Conservation (phyloP, 1,139 yeast genomes). For the Arxiozyma slooffiae region DNA sequence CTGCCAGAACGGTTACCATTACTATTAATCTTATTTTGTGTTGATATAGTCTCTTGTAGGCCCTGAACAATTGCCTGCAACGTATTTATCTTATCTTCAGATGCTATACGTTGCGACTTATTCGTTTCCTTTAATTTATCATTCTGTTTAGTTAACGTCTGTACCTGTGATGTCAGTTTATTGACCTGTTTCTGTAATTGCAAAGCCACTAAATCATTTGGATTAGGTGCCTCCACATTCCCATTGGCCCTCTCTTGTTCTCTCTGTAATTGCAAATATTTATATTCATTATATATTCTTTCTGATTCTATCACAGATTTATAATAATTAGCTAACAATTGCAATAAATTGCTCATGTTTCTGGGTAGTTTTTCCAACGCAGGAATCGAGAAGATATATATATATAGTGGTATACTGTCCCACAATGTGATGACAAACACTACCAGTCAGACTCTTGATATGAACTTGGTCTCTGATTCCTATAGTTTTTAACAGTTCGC, state of each 20-base stretch:
- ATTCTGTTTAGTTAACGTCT: constrained; percentile 24
- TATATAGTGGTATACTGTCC: too few species aligned
- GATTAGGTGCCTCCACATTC: not conserved
- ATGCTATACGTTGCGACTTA: constrained; percentile 28
- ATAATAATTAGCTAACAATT: constrained; percentile 22
- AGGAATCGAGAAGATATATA: too few species aligned
- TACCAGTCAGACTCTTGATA: too few species aligned
- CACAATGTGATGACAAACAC: too few species aligned
- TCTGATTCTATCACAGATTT: constrained; percentile 15
- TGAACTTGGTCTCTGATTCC: too few species aligned
- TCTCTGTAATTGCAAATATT: not conserved
- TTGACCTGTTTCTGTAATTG: constrained; percentile 30
- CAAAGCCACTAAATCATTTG: constrained; percentile 16
- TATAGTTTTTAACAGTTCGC: too few species aligned
- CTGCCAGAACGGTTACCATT: not conserved
- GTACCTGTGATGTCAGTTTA: constrained; percentile 27
- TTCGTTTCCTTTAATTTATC: constrained; percentile 25
- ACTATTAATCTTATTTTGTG: not conserved
- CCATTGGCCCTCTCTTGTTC: not conserved
- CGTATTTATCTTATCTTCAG: constrained; percentile 32
- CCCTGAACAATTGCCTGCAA: constrained; percentile 27
- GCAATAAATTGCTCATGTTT: constrained; percentile 18
- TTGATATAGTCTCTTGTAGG: constrained; percentile 12
- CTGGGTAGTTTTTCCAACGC: too few species aligned
- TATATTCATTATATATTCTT: not conserved